Base-by-base conservation (phyloP, 768 basidiomycete genomes). In the Pulveroboletus sp. region DNA sequence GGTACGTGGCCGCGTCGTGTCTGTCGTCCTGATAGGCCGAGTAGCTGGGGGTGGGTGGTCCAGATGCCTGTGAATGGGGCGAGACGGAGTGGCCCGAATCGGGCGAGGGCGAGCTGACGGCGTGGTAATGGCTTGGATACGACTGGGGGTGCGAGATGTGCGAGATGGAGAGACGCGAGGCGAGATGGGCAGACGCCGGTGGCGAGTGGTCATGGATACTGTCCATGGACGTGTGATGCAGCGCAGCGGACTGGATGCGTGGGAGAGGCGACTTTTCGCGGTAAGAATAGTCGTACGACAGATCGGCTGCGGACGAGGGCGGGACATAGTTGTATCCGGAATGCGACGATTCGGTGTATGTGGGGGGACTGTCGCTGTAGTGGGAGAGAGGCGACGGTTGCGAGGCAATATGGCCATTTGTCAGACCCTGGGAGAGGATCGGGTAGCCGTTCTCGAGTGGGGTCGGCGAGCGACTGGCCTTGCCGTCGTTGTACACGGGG, bases 121-220 rank as follows among this genome's bases (percentile, higher is more conserved):
- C 64, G 54, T 50, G 69, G 50, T 59, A 74, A 61, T 55, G 72
- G 5, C 5, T 64, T 41, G 71, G 65, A 49, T 76, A 75, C 19
- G 74, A 64, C 12, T 77, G 75, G 1, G 79, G 78, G 49, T 80
- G 78, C 1, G 79, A 80, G 20, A 82, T 77, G 49, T 81, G 80
- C 0, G 80, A 80, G 21, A 82, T 79, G 6, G 80, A 81, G 35
- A 80, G 76, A 10, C 81, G 75, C n/a, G 79, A 81, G 5, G 70
- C 60, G 8, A 64, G 61, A 45, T 60, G 65, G 2, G 61, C 58
- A 3, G 63, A 66, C 14, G 64, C 50, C 11, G 64, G 69, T 47
- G 51, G 72, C 39, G 66, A 64, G 20, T 62, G 61, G 34, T 64
- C 57, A 13, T 68, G 61, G 21, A 68, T 44, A 19, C 19, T 63